Conservation (phyloP, 2,329 filamentous ascomycete genomes). For the Colletotrichum navitas region DNA sequence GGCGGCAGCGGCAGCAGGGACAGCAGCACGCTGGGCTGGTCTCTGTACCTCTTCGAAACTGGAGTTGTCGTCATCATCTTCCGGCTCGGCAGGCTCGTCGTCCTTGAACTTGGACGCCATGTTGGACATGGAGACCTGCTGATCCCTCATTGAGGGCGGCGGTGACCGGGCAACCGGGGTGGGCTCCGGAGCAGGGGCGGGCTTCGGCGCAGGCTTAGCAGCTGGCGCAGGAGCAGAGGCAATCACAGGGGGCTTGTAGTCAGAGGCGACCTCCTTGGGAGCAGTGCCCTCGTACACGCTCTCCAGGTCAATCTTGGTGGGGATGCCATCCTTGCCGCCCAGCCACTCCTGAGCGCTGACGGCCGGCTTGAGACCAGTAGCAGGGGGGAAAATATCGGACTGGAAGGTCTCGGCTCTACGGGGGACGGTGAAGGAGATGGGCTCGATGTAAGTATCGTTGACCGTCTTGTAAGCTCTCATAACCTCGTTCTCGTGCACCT, state of each 20-base stretch:
- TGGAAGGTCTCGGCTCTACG: slow-evolving; percentile 95
- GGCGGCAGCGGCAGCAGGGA: slow-evolving; percentile 48
- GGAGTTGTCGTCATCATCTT: slow-evolving; percentile 75
- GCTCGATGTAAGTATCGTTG: slow-evolving; percentile 93
- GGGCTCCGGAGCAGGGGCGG: slow-evolving; percentile 64
- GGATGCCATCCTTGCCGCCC: slow-evolving; percentile 83
- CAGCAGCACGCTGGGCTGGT: slow-evolving; percentile 72
- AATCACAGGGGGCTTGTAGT: slow-evolving; percentile 71
- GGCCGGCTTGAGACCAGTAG: slow-evolving; percentile 82
- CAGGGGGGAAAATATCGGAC: slow-evolving; percentile 95
- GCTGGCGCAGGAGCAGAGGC: slow-evolving; percentile 58
- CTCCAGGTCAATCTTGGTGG: slow-evolving; percentile 93
- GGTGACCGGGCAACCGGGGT: slow-evolving; percentile 57
- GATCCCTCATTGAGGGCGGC: slow-evolving; percentile 81
- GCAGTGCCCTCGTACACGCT: slow-evolving; percentile 89
- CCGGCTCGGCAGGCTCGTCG: slow-evolving; percentile 69
- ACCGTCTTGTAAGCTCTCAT: slow-evolving; percentile 98
- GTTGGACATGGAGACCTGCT: slow-evolving; percentile 86
- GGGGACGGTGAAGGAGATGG: slow-evolving; percentile 96
- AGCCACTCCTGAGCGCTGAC: slow-evolving; percentile 88
- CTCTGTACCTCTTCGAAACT: slow-evolving; percentile 90
- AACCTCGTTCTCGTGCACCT: slow-evolving; percentile 95
- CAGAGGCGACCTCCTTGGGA: slow-evolving; percentile 79
- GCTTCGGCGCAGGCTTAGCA: slow-evolving; percentile 64
- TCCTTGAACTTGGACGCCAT: slow-evolving; percentile 91